Evolutionary conservation across 768 basidiomycete genomes (phyloP).

Genomic region (Lactarius psammicola): DNA sequence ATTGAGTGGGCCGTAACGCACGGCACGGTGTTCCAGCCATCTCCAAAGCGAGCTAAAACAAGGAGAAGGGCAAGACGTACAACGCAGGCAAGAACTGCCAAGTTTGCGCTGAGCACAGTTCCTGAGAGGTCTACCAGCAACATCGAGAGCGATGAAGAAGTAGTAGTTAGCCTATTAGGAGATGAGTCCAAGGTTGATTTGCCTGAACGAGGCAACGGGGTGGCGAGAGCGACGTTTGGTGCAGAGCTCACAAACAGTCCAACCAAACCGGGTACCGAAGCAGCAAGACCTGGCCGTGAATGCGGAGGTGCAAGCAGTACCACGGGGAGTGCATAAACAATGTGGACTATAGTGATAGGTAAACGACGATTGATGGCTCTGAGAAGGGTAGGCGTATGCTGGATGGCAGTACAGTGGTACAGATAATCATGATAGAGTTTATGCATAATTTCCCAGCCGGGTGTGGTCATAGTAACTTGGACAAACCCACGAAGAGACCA

Average conservation of each 20-base stretch:
- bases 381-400: not conserved
- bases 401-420: not conserved
- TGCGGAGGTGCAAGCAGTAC: constrained; percentile 38
- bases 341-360: not conserved
- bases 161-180: constrained; percentile 24
- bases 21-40: constrained; percentile 56
- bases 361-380: not conserved
- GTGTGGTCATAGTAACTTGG: not conserved
- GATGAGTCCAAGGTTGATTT: constrained; percentile 1
- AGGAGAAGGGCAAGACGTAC: constrained; percentile 35
- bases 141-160: constrained; percentile 31
- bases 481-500: not conserved
- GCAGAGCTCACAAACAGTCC: constrained; percentile 29
- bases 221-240: constrained; percentile 16
- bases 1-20: constrained; percentile 77
- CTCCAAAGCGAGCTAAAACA: constrained; percentile 47
- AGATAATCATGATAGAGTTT: not conserved
- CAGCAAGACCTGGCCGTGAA: constrained; percentile 7
- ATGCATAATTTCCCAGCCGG: not conserved
- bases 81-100: constrained; percentile 5
- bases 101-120: constrained; percentile 27
- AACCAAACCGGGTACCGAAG: constrained; percentile 12
- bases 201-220: constrained; percentile 28
- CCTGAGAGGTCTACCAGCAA: constrained; percentile 10
- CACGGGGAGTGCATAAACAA: constrained; percentile 32